A percentile compares a stretch with the other conserved stretches of the same genome.
These are phyloP conservation scores for Globisporangium recalcitrans DNA, from an alignment of 352 stramenopile genomes.

Conservation along the genomic window DNA sequence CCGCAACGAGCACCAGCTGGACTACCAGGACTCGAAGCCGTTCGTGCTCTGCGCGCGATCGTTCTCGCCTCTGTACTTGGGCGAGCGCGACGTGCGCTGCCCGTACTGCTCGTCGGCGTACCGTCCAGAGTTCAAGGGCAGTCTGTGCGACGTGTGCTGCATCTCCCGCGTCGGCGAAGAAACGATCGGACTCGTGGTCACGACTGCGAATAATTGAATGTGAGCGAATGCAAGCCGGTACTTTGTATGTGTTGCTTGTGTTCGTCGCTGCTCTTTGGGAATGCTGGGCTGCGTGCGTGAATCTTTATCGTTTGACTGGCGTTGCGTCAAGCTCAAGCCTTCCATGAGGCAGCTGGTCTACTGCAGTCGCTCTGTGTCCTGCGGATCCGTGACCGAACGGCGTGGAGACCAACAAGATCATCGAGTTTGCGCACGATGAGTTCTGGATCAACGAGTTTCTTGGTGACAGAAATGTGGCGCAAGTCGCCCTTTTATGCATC, in stretches of 20 bases:
- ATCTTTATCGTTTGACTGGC: background rate
- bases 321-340: background rate
- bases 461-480: background rate
- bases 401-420: constrained; percentile 3
- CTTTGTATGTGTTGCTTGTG: background rate
- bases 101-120: constrained; percentile 95
- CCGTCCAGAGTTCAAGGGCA: constrained; percentile 77
- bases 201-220: constrained; percentile 24
- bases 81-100: constrained; percentile 87
- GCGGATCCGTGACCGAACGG: background rate
- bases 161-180: constrained; percentile 93
- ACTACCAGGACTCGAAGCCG: constrained; percentile 96
- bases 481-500: background rate
- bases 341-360: background rate
- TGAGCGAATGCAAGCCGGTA: background rate
- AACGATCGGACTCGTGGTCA: constrained; percentile 93
- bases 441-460: constrained; percentile 8
- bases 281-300: no score
- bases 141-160: constrained; percentile 90
- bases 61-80: constrained; percentile 95
- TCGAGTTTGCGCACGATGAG: background rate
- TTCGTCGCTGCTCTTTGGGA: no score
- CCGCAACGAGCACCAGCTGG: constrained; percentile 96
- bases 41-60: constrained; percentile 94
- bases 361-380: background rate